phyloP scores from a whole-genome alignment of 768 basidiomycete species.

The Tylopilus plumbeoviolaceoides region DNA sequence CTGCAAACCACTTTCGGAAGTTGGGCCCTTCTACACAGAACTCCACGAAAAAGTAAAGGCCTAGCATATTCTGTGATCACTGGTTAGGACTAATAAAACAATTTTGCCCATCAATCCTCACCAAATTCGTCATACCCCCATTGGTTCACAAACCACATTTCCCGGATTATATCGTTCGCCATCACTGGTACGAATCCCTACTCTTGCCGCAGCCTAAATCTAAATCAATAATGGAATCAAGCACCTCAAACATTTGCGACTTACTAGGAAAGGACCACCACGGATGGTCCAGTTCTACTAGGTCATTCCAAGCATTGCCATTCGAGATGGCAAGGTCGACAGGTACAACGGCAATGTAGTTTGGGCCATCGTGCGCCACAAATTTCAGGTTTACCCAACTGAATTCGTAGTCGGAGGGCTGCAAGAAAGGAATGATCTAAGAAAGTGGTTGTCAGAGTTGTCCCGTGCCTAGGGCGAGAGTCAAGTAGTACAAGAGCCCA shows the following conservation, averaged over 20 bases:
- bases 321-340: slow-evolving; percentile 25
- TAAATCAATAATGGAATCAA: slow-evolving; percentile 1
- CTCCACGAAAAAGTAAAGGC: slow-evolving; percentile 45
- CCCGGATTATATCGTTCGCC: slow-evolving; percentile 51
- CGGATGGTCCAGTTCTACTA: slow-evolving; percentile 44
- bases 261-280: slow-evolving; percentile 49
- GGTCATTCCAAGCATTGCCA: slow-evolving; percentile 27
- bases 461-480: no score
- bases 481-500: no score
- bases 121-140: slow-evolving; percentile 40
- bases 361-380: no score
- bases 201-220: slow-evolving; percentile 41
- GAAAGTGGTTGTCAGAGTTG: no score
- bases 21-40: slow-evolving; percentile 35
- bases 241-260: background rate
- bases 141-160: slow-evolving; percentile 43
- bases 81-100: background rate
- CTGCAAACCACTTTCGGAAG: slow-evolving; percentile 58
- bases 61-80: slow-evolving; percentile 36
- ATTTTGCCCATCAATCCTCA: slow-evolving; percentile 22
- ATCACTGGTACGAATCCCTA: slow-evolving; percentile 49
- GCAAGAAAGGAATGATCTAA: no score
- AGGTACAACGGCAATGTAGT: slow-evolving; percentile 18
- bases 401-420: no score
- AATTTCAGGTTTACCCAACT: no score